Base-by-base conservation (phyloP, 1,284 basidiomycete genomes). In the Fereydounia khargensis region DNA sequence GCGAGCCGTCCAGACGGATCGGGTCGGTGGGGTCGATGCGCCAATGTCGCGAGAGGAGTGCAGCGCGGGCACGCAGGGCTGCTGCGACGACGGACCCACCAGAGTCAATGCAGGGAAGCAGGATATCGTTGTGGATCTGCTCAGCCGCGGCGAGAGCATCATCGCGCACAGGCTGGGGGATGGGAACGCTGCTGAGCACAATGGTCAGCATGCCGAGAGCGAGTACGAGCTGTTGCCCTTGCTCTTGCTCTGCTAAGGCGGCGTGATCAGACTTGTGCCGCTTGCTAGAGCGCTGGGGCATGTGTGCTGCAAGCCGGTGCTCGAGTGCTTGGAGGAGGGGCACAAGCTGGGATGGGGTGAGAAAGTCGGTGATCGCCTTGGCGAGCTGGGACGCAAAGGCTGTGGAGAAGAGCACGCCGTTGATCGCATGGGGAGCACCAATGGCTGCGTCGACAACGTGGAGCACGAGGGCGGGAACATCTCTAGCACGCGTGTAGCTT, bases 1-100 rank as follows among this genome's bases (percentile, higher is more conserved):
- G 43, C 2, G 48, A 52, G 3, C 58, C 58, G 31, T 61, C 53
- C 10, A 61, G 58, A 37, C 48, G 55, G 39, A 56, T 46, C 11
- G 52, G 52, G 23, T 56, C 52, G 3, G 48, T 43, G 10, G 52
- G 42, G 21, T 61, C 42, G 25, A 52, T 46, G 5, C 58, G 58
- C 58, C 58, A 61, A 21, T 53, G 55, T 21, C 51, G 52, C 13
- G 43, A 41, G 7, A 61, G 35, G 19, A 56, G 31, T 3, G 58
- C 40, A 16, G 51, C 48, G 11, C 58, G 30, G 4, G 50, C 43
- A 9, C 42, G 46, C 36, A 61, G 32, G 7, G 58, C 58, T 10
- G 52, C 58, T 3, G 58, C 45, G 25, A 16, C 18, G 40, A 7
- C 2, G n/a, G n/a, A 2, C n/a, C 13, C 6, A 21, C 18, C 6